phyloP scores from a whole-genome alignment of 2,329 filamentous ascomycete genomes.

The Thyridium curvatum region DNA sequence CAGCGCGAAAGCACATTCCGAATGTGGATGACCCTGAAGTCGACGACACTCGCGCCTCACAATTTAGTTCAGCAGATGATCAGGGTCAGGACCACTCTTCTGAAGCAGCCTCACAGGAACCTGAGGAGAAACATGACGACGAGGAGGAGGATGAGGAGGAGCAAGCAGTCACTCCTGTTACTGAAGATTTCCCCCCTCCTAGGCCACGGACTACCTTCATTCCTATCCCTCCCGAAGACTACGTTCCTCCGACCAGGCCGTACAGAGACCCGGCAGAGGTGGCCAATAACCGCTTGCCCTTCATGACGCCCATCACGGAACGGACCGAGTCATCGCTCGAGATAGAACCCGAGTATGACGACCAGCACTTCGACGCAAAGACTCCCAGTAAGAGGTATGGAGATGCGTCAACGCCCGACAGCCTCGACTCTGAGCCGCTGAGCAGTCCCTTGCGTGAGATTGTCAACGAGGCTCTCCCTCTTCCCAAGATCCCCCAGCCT shows the following conservation, averaged over 20 bases:
- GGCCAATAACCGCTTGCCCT: conserved; percentile 87
- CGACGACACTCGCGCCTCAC: conserved; percentile 29
- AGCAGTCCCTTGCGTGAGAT: conserved; percentile 57
- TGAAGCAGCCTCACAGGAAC: too few species aligned
- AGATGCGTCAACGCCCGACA: conserved; percentile 4
- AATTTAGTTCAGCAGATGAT: conserved; percentile 19
- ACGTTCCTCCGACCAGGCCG: conserved; percentile 69
- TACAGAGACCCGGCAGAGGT: conserved; percentile 74
- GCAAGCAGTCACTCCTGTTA: conserved; percentile 38
- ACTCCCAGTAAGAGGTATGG: conserved; percentile 62
- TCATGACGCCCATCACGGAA: conserved; percentile 99
- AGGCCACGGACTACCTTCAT: conserved; percentile 58
- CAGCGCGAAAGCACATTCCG: conserved; percentile 64
- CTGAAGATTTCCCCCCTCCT: conserved; percentile 35
- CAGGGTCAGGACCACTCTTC: too few species aligned
- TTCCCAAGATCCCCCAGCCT: conserved; percentile 30
- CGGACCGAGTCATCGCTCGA: conserved; percentile 85
- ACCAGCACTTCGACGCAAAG: conserved; percentile 60
- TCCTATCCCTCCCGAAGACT: conserved; percentile 79
- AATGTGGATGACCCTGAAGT: conserved; percentile 27
- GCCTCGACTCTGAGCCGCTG: conserved; percentile 10
- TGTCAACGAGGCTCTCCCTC: conserved; percentile 27
- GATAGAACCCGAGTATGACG: conserved; percentile 50
- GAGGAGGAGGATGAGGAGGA: conserved; percentile 27
- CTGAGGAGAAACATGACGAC: conserved; percentile 22